Evolutionary conservation across 257 asterid genomes (phyloP).

Genomic region (Solanum virginianum): DNA sequence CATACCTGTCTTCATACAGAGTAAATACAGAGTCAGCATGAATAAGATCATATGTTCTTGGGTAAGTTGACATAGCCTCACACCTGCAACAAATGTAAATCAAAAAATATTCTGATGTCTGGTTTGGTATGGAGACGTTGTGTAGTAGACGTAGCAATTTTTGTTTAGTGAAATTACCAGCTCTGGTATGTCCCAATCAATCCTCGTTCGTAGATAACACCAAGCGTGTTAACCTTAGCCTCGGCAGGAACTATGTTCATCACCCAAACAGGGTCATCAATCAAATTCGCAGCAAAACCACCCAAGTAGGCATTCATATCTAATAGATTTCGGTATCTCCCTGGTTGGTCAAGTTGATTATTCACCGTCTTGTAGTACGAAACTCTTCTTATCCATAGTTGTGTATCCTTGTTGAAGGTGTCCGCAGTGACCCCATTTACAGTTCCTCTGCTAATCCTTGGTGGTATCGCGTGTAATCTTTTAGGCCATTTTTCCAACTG

Average conservation of each 20-base stretch:
- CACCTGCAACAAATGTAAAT: conserved; percentile 35
- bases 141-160: not conserved
- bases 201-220: conserved; percentile 73
- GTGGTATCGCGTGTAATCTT: conserved; percentile 47
- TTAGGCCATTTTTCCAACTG: conserved; percentile 59
- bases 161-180: conserved; percentile 26
- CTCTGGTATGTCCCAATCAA: conserved; percentile 77
- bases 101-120: no score
- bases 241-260: conserved; percentile 76
- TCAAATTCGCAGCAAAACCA: conserved; percentile 67
- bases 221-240: conserved; percentile 50
- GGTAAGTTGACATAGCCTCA: conserved; percentile 94
- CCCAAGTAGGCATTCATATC: conserved; percentile 88
- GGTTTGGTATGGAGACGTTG: not conserved
- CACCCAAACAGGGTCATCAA: conserved; percentile 65
- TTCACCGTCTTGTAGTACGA: conserved; percentile 59
- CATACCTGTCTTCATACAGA: conserved; percentile 48
- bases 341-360: conserved; percentile 40
- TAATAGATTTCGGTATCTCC: conserved; percentile 62
- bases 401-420: conserved; percentile 26
- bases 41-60: conserved; percentile 78
- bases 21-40: conserved; percentile 71
- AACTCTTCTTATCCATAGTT: conserved; percentile 59
- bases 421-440: conserved; percentile 30
- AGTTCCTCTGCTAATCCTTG: conserved; percentile 50